These are phyloP conservation scores for Triadica sebifera DNA, from an alignment of 345 rosid species.

Conservation along the genomic window DNA sequence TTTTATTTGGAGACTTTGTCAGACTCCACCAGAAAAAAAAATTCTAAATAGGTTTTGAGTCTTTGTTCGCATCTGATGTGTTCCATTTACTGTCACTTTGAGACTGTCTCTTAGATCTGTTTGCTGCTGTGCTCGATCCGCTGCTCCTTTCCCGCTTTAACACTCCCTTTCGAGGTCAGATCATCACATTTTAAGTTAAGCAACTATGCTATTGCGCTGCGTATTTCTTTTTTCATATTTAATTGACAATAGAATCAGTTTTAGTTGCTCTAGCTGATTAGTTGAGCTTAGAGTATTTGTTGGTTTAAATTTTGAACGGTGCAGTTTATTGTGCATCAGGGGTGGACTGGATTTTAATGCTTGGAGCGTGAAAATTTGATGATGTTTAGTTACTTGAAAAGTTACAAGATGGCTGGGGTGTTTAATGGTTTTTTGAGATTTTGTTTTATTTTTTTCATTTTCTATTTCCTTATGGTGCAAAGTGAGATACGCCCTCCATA, in stretches of 20 bases:
- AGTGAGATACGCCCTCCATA: constrained; percentile 43
- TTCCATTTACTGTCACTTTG: constrained; percentile 50
- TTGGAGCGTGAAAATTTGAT: constrained; percentile 46
- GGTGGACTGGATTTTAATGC: constrained; percentile 15
- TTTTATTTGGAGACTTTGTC: constrained; percentile 55
- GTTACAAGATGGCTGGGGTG: constrained; percentile 55
- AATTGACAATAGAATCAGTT: constrained; percentile 20
- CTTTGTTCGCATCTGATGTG: constrained; percentile 53
- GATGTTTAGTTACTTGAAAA: constrained; percentile 50
- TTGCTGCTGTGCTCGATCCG: constrained; percentile 55
- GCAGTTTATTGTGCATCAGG: neutral
- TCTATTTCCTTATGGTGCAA: constrained; percentile 54
- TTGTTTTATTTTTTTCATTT: constrained; percentile 40
- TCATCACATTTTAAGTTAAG: constrained; percentile 42
- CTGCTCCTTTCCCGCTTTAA: constrained; percentile 44
- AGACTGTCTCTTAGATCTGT: constrained; percentile 60
- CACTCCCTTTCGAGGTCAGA: constrained; percentile 57
- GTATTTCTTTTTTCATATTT: constrained; percentile 5
- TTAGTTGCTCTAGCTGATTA: constrained; percentile 11
- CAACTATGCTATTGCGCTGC: constrained; percentile 7
- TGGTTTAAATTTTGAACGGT: constrained; percentile 11
- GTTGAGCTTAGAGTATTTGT: constrained; percentile 16
- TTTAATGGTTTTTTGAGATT: constrained; percentile 47
- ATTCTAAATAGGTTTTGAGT: constrained; percentile 34
- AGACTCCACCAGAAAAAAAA: constrained; percentile 43